Evolutionary conservation across 1,284 basidiomycete species (phyloP), one percentile per base, ranked within the genome.

Genomic region (Schizophyllum commune): DNA sequence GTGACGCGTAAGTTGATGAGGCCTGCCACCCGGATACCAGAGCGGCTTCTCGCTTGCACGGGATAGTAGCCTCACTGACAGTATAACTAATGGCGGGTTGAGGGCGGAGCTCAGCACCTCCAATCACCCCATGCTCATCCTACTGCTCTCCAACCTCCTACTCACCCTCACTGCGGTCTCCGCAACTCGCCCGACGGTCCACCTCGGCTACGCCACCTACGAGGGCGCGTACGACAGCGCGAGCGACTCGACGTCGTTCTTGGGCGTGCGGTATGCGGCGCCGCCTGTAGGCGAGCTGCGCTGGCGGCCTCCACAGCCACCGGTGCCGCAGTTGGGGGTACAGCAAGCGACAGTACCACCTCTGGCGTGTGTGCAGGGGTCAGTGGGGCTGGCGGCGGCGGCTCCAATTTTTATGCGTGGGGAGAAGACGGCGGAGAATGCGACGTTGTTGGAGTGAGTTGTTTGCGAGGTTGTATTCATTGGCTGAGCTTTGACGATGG

Each of bases 181-280:
- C 27, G 27, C 27, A 2, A 27, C 27, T 27, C 27, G 27, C 27
- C 27, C 27, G 27, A 27, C 3, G 27, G 27, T 27, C 27, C 27
- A 27, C 27, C 27, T 27, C 27, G 27, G 27, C 5, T 27, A 27
- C 27, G 27, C 27, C 27, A 27, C 27, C 5, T 75, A 73, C 58
- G 70, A 71, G 65, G 74, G 73, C 6, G 56, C 64, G 2, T 63
- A 69, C 21, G 65, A 74, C 59, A 5, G 5, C 3, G 27, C 27
- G 2, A 27, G 27, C 27, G 27, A 27, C 27, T 27, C 27, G 27
- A 27, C 27, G 27, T 27, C 27, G 27, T 75, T 74, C 60, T 65
- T 73, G 8, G 71, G 73, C 3, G 61, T 74, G 54, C 71, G 72
- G 19, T 75, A 70, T 60, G 73, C 74, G 17, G 66, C 69, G 13